phyloP scores from a whole-genome alignment of 2,329 filamentous ascomycete species.

The Trichoderma lentiforme region DNA sequence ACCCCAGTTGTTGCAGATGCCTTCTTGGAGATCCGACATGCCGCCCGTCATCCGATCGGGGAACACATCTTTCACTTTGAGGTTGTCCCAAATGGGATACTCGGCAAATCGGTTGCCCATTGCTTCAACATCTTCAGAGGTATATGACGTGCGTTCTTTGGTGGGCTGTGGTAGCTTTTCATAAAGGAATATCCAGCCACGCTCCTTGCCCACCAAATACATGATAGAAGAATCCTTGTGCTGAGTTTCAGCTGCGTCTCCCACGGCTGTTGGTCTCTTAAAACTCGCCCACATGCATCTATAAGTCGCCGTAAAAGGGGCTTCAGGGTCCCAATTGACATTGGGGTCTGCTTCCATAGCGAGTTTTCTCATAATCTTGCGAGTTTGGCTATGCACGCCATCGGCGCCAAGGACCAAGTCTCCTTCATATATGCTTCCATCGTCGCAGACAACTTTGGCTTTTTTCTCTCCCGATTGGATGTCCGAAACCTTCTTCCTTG shows the following conservation, averaged over 20 bases:
- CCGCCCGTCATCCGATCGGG: conserved; percentile 25
- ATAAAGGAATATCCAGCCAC: conserved; percentile 34
- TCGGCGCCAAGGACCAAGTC: conserved; percentile 42
- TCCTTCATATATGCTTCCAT: conserved; percentile 33
- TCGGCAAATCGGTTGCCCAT: conserved; percentile 28
- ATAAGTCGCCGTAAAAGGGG: conserved; percentile 33
- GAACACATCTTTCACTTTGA: conserved; percentile 34
- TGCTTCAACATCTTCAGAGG: conserved; percentile 26
- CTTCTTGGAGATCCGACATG: conserved; percentile 37
- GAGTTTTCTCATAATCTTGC: conserved; percentile 34
- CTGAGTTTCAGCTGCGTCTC: conserved; percentile 32
- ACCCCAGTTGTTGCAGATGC: conserved; percentile 36
- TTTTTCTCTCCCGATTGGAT: conserved; percentile 24
- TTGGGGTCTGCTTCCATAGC: conserved; percentile 22
- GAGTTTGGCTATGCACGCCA: conserved; percentile 39
- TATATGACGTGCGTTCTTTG: conserved; percentile 26
- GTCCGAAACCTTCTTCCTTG: conserved; percentile 26
- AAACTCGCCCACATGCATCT: conserved; percentile 36
- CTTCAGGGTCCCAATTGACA: conserved; percentile 25
- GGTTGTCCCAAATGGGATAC: conserved; percentile 20
- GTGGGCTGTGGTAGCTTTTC: conserved; percentile 30
- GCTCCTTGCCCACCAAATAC: conserved; percentile 29
- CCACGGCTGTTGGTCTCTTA: conserved; percentile 23
- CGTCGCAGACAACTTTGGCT: conserved; percentile 31
- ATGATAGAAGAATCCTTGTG: conserved; percentile 27